Conservation (phyloP, 2,329 filamentous ascomycete genomes). For the Clonostachys rosea region DNA sequence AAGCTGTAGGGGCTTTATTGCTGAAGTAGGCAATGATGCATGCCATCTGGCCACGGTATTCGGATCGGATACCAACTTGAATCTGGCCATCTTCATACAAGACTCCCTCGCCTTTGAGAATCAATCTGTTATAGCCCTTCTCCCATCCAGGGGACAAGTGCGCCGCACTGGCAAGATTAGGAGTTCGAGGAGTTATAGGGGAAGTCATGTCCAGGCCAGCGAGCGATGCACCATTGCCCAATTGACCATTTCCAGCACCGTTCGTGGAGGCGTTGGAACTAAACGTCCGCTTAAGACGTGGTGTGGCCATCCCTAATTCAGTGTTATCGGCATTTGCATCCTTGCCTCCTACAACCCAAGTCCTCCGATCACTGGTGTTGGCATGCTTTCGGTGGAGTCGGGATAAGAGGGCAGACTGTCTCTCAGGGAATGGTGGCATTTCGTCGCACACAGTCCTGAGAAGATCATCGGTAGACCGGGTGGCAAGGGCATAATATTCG, state of each 20-base stretch:
- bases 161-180: constrained; percentile 86
- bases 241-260: constrained; percentile 36
- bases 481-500: constrained; percentile 86
- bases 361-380: constrained; percentile 88
- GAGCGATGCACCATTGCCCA: constrained; percentile 49
- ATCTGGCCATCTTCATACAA: constrained; percentile 94
- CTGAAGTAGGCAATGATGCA: constrained; percentile 94
- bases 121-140: constrained; percentile 76
- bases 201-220: constrained; percentile 76
- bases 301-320: constrained; percentile 77
- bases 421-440: constrained; percentile 96
- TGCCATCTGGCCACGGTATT: constrained; percentile 93
- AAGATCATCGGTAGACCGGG: constrained; percentile 82
- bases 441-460: constrained; percentile 93
- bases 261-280: constrained; percentile 52
- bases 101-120: constrained; percentile 78
- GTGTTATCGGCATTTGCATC: constrained; percentile 80
- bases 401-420: constrained; percentile 86
- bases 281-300: constrained; percentile 81
- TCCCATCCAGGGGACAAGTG: constrained; percentile 96
- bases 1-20: constrained; percentile 82
- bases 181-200: constrained; percentile 56
- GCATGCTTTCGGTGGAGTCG: constrained; percentile 92
- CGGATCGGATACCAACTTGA: constrained; percentile 85
- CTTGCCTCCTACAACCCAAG: constrained; percentile 97